Conservation (phyloP, 441 rosid genomes). For the Bruguiera hainesii region DNA sequence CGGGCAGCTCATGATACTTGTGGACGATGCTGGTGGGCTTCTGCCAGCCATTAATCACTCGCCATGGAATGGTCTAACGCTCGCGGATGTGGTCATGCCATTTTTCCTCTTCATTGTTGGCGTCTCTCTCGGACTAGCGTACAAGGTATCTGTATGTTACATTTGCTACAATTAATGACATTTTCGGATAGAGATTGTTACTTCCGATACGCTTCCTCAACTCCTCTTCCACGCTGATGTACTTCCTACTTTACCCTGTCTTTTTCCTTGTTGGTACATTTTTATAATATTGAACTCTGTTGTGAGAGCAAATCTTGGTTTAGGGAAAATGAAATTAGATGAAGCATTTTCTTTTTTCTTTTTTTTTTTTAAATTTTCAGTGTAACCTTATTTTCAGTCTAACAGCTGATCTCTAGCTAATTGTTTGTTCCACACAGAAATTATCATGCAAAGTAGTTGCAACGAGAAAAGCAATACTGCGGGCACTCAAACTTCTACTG, state of each 20-base stretch:
- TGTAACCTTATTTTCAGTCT: no score
- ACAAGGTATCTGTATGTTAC: constrained; percentile 45
- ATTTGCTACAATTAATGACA: no score
- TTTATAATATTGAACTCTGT: no score
- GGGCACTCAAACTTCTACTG: constrained; percentile 53
- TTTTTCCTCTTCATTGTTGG: constrained; percentile 91
- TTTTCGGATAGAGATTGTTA: not conserved
- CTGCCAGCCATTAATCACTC: constrained; percentile 79
- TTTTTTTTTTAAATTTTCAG: no score
- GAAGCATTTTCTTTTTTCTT: no score
- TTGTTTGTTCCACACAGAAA: constrained; percentile 39
- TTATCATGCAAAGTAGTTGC: constrained; percentile 48
- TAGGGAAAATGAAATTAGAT: no score
- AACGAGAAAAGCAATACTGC: constrained; percentile 55
- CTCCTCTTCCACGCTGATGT: not conserved
- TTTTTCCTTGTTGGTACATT: not conserved
- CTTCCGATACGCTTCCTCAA: not conserved
- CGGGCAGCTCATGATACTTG: constrained; percentile 79
- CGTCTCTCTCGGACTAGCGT: constrained; percentile 65
- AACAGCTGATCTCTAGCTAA: constrained; percentile 5
- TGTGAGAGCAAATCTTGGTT: no score
- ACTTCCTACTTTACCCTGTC: not conserved
- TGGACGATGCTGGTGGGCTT: constrained; percentile 74
- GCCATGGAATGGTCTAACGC: constrained; percentile 86
- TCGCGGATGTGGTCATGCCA: constrained; percentile 94